Evolutionary conservation across 2,329 filamentous ascomycete species (phyloP).

Genomic region (Ascochyta lentis): DNA sequence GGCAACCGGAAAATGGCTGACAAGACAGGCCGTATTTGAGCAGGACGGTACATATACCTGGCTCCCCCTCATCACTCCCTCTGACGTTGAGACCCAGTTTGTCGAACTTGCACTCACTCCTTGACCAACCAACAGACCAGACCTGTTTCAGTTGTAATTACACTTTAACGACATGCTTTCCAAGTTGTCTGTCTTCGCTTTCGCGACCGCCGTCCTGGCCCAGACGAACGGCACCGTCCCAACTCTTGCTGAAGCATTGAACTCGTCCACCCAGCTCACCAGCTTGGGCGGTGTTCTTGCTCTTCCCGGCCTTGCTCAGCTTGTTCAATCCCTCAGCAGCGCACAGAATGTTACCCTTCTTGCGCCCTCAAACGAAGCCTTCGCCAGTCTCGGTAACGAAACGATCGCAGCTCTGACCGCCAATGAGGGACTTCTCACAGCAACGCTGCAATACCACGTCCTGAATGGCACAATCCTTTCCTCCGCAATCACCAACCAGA

Average conservation of each 20-base stretch:
- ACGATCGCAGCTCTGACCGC: slow-evolving; percentile 36
- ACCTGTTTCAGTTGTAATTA: not conserved
- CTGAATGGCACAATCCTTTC: slow-evolving; percentile 59
- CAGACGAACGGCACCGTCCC: slow-evolving; percentile 27
- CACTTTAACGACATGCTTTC: slow-evolving; percentile 45
- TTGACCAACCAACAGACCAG: not conserved
- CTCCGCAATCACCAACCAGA: slow-evolving; percentile 47
- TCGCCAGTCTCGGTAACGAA: slow-evolving; percentile 49
- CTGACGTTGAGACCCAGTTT: not conserved
- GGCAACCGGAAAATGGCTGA: slow-evolving; percentile 17
- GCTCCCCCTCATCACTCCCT: slow-evolving; percentile 15
- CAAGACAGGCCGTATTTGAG: not conserved
- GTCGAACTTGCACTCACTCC: not conserved
- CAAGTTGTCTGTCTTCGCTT: slow-evolving; percentile 48
- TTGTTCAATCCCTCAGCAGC: slow-evolving; percentile 48
- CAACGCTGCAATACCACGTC: slow-evolving; percentile 65
- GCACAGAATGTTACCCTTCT: slow-evolving; percentile 64
- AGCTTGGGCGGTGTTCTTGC: slow-evolving; percentile 47
- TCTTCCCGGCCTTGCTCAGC: slow-evolving; percentile 36
- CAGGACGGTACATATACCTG: slow-evolving; percentile 26
- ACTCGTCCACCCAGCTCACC: slow-evolving; percentile 33
- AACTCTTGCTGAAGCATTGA: slow-evolving; percentile 27
- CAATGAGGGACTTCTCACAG: slow-evolving; percentile 47
- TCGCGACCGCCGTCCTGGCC: slow-evolving; percentile 44
- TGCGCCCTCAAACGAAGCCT: slow-evolving; percentile 63